phyloP scores from a whole-genome alignment of 1,139 yeast species.

The Suhomyces kunorum region DNA sequence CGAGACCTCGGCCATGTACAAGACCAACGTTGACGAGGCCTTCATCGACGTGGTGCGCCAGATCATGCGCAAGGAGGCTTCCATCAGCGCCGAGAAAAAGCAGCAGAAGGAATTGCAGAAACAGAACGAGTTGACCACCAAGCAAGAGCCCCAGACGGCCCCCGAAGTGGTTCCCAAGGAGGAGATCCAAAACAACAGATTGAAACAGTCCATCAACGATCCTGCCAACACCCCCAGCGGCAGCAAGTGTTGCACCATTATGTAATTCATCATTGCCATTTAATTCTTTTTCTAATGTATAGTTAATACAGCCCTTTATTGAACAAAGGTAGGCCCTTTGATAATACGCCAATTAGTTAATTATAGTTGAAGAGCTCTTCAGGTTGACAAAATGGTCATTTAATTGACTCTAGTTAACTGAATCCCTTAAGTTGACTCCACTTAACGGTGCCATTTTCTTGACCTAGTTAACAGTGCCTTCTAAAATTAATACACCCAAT shows the following conservation, averaged over 20 bases:
- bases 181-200: conserved; percentile 15
- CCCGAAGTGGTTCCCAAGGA: conserved; percentile 6
- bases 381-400: no score
- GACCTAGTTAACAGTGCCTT: no score
- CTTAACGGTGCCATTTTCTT: no score
- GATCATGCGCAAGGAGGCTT: conserved; percentile 71
- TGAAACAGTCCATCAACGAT: conserved; percentile 19
- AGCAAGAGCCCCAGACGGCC: conserved; percentile 5
- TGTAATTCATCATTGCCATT: conserved; percentile 13
- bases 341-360: no score
- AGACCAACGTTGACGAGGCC: conserved; percentile 88
- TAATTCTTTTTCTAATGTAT: conserved; percentile 11
- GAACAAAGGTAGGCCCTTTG: no score
- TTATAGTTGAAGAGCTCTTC: no score
- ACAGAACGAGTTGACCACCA: conserved; percentile 20
- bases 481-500: no score
- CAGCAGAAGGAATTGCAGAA: conserved; percentile 46
- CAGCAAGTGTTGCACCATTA: conserved; percentile 21
- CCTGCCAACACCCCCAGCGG: conserved; percentile 13
- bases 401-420: no score
- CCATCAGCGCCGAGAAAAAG: conserved; percentile 48
- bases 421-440: no score
- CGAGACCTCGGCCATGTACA: conserved; percentile 91
- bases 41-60: conserved; percentile 88
- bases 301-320: conserved; percentile 10